phyloP scores from a whole-genome alignment of 129 eudicot species.

The Flaveria linearis region DNA sequence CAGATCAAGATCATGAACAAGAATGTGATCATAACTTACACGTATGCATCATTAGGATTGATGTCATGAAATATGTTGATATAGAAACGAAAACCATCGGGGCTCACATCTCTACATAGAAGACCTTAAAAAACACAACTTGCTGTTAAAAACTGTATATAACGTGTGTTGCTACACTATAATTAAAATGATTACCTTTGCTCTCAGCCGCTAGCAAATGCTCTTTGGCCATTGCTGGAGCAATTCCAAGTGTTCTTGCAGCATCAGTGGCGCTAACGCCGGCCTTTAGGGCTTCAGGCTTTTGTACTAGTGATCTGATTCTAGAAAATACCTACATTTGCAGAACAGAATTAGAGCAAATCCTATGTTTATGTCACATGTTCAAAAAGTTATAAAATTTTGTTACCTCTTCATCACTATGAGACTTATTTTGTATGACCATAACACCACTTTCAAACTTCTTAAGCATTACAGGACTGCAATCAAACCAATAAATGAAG shows the following conservation, averaged over 20 bases:
- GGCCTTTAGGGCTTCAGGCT: conserved; percentile 61
- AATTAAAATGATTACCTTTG: conserved; percentile 55
- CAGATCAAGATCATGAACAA: conserved; percentile 8
- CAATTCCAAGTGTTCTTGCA: conserved; percentile 90
- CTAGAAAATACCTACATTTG: conserved; percentile 65
- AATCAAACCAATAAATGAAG: not conserved
- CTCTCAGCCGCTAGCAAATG: conserved; percentile 92
- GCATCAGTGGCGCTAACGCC: conserved; percentile 94
- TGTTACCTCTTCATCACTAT: conserved; percentile 89
- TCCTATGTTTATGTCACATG: not conserved
- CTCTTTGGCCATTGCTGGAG: conserved; percentile 99
- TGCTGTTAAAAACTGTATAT: not conserved
- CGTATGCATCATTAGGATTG: conserved; percentile 53
- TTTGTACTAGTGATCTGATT: conserved; percentile 60
- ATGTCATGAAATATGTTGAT: conserved; percentile 79
- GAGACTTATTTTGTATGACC: conserved; percentile 88
- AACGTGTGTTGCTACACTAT: not conserved
- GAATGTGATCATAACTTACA: conserved; percentile 50
- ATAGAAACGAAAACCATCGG: conserved; percentile 92
- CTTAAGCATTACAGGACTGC: conserved; percentile 88
- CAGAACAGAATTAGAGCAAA: conserved; percentile 13
- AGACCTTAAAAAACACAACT: conserved; percentile 60
- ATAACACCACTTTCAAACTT: conserved; percentile 98
- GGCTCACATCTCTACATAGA: conserved; percentile 93
- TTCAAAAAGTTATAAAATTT: not conserved